Evolutionary conservation across 179 eudicot genomes (phyloP).

Genomic region (Silene coronaria): DNA sequence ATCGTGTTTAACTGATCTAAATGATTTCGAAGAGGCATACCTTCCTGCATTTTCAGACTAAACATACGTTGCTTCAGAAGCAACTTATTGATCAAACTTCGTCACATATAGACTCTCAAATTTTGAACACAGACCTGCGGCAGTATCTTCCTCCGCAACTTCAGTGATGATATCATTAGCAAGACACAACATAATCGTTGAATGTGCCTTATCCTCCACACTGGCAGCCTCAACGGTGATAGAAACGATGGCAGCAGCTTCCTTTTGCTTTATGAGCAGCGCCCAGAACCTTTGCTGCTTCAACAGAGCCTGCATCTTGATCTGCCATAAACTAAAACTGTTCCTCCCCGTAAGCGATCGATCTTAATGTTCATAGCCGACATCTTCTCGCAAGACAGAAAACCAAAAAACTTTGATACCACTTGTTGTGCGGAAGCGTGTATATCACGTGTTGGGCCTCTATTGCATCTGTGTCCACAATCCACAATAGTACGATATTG

Average conservation of each 20-base stretch:
- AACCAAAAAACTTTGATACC: too few relatives aligned
- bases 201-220: neutral
- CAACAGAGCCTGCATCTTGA: slow-evolving; percentile 16
- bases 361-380: too few relatives aligned
- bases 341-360: too few relatives aligned
- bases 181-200: neutral
- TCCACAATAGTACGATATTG: too few relatives aligned
- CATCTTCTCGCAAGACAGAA: too few relatives aligned
- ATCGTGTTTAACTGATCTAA: neutral
- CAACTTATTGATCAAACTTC: slow-evolving; percentile 10
- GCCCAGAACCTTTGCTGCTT: too few relatives aligned
- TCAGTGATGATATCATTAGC: slow-evolving; percentile 2
- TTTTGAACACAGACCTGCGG: neutral
- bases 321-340: neutral
- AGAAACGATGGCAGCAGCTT: too few relatives aligned
- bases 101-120: slow-evolving; percentile 5
- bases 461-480: too few relatives aligned
- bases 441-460: too few relatives aligned
- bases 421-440: too few relatives aligned
- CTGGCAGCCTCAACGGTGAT: too few relatives aligned
- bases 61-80: slow-evolving; percentile 3
- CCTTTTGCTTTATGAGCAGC: too few relatives aligned
- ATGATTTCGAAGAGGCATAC: neutral
- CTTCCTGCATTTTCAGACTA: neutral
- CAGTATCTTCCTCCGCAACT: neutral